Conservation (phyloP, 1,284 basidiomycete species). For the Rhodotorula sp. region DNA sequence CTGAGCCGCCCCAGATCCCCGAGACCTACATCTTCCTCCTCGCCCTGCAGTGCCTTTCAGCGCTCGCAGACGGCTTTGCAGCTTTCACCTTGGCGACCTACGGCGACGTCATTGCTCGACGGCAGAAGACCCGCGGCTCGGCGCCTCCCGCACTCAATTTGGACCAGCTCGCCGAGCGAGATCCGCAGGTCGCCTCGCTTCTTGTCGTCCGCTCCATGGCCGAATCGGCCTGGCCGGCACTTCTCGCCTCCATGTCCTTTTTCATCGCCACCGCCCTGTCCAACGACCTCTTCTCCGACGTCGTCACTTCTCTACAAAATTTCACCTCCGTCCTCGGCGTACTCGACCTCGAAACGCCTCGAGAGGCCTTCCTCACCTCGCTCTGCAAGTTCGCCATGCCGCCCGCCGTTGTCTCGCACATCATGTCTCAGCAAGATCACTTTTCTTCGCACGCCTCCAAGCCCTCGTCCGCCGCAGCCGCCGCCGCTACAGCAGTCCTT, state of each 20-base stretch:
- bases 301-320: slow-evolving; percentile 74
- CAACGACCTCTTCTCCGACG: slow-evolving; percentile 81
- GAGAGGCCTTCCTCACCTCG: slow-evolving; percentile 88
- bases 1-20: slow-evolving; percentile 85
- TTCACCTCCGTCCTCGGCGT: slow-evolving; percentile 88
- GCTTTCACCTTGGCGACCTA: slow-evolving; percentile 69
- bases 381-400: slow-evolving; percentile 87
- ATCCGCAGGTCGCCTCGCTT: slow-evolving; percentile 54
- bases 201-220: slow-evolving; percentile 71
- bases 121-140: slow-evolving; percentile 45
- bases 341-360: slow-evolving; percentile 74
- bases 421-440: slow-evolving; percentile 59
- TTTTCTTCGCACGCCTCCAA: not conserved
- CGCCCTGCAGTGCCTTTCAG: slow-evolving; percentile 80
- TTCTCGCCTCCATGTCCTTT: slow-evolving; percentile 84
- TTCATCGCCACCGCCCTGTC: slow-evolving; percentile 83
- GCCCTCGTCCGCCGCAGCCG: slow-evolving; percentile 5
- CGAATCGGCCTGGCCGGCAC: slow-evolving; percentile 79
- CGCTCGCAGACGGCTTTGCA: slow-evolving; percentile 83
- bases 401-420: slow-evolving; percentile 74
- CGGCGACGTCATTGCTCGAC: slow-evolving; percentile 55
- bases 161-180: slow-evolving; percentile 54
- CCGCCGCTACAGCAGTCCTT: slow-evolving; percentile 36
- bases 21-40: slow-evolving; percentile 91
- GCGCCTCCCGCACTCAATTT: slow-evolving; percentile 73